Conservation (phyloP, 495 filamentous ascomycete species). For the Cairneyella variabilis region DNA sequence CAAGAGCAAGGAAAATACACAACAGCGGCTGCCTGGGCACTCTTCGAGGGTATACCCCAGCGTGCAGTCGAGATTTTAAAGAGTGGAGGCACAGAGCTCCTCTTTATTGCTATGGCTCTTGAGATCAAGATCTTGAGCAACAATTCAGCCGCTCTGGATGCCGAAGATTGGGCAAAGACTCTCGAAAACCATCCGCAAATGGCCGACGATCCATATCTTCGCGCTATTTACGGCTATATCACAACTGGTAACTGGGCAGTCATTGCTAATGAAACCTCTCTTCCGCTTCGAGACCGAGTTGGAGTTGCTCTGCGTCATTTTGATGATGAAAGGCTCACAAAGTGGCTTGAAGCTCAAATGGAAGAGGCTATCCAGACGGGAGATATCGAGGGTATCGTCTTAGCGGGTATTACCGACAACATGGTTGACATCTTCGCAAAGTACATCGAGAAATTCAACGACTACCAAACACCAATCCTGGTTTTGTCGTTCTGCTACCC, state of each 20-base stretch:
- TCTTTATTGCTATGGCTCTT: conserved; percentile 51
- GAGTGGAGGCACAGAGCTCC: conserved; percentile 42
- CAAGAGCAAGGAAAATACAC: conserved; percentile 64
- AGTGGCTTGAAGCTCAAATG: conserved; percentile 64
- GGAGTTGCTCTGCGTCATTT: conserved; percentile 84
- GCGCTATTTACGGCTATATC: conserved; percentile 89
- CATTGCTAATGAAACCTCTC: conserved; percentile 74
- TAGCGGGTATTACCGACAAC: conserved; percentile 78
- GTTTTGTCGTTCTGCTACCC: conserved; percentile 79
- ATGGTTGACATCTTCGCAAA: conserved; percentile 81
- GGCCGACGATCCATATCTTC: conserved; percentile 73
- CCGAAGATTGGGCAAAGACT: conserved; percentile 38
- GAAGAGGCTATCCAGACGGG: conserved; percentile 64
- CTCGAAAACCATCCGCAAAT: conserved; percentile 40
- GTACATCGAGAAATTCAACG: conserved; percentile 81
- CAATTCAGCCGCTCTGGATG: conserved; percentile 6
- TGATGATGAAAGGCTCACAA: conserved; percentile 68
- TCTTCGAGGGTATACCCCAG: conserved; percentile 68
- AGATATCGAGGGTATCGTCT: conserved; percentile 81
- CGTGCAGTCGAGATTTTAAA: conserved; percentile 50
- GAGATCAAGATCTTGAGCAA: conserved; percentile 23
- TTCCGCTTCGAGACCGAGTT: conserved; percentile 81
- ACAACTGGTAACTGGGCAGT: conserved; percentile 82
- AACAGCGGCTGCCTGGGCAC: conserved; percentile 72
- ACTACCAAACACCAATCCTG: conserved; percentile 85